Percentiles rank a stretch among this genome's conserved stretches.
Evolutionary conservation across 306 rosid species (phyloP).

Genomic region (Sesbania bispinosa): DNA sequence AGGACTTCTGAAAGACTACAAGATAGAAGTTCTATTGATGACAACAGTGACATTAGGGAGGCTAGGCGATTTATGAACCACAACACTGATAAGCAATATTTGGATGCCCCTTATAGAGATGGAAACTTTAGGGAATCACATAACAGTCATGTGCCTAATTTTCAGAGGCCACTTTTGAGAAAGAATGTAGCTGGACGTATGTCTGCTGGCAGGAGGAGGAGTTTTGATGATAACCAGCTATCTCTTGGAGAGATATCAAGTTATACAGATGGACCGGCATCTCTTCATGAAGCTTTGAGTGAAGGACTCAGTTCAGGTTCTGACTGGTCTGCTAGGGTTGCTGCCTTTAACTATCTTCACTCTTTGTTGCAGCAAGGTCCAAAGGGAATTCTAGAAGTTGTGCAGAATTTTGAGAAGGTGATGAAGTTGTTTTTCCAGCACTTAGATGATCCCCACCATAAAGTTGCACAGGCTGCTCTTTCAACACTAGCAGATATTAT

Average conservation of each 20-base stretch:
- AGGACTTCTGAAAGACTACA: constrained; percentile 66
- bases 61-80: constrained; percentile 56
- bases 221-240: constrained; percentile 92
- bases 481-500: constrained; percentile 90
- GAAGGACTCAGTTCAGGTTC: constrained; percentile 94
- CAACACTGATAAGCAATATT: constrained; percentile 66
- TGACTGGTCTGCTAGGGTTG: constrained; percentile 97
- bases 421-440: constrained; percentile 99
- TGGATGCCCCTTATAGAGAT: constrained; percentile 69
- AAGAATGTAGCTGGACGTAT: constrained; percentile 79
- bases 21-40: constrained; percentile 64
- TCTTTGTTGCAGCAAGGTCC: constrained; percentile 96
- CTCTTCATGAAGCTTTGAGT: constrained; percentile 89
- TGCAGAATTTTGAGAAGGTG: constrained; percentile 94
- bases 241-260: constrained; percentile 72
- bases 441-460: constrained; percentile 99
- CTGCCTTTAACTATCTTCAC: constrained; percentile 88
- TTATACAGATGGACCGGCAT: constrained; percentile 81
- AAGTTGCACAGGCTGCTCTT: constrained; percentile 99
- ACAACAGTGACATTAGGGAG: constrained; percentile 68
- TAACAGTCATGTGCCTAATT: constrained; percentile 77
- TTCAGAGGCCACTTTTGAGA: constrained; percentile 91
- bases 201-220: constrained; percentile 89
- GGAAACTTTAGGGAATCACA: constrained; percentile 82
- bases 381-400: constrained; percentile 85